phyloP scores from a whole-genome alignment of 1,284 basidiomycete species.

The Inonotus obliquus region DNA sequence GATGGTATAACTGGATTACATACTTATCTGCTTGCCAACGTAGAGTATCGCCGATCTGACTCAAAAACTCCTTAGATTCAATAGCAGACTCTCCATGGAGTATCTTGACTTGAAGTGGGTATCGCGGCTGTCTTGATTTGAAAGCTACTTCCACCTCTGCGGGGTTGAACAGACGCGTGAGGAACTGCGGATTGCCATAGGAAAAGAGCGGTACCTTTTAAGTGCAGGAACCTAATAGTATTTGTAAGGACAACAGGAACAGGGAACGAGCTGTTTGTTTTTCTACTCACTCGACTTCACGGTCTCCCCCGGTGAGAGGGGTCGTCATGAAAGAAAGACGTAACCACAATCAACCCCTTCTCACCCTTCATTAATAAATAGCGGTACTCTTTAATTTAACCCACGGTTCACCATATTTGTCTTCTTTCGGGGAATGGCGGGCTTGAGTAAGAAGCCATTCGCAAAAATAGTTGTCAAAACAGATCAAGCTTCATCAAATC shows the following conservation, averaged over 20 bases:
- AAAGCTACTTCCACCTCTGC: neutral
- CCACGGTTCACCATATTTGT: neutral
- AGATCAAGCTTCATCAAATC: no score
- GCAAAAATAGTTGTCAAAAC: no score
- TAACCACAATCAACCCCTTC: no score
- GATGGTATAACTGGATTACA: neutral
- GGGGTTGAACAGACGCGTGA: neutral
- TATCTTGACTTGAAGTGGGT: neutral
- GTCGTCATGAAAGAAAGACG: neutral
- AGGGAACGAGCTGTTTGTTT: neutral
- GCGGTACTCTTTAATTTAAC: neutral
- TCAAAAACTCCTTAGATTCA: neutral
- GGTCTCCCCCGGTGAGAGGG: neutral
- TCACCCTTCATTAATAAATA: no score
- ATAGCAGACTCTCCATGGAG: neutral
- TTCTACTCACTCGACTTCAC: neutral
- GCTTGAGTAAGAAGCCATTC: no score
- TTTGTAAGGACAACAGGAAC: no score
- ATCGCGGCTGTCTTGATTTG: neutral
- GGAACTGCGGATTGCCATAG: neutral
- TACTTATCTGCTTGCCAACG: neutral
- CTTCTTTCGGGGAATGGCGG: no score
- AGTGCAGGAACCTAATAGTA: neutral
- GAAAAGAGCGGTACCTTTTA: neutral
- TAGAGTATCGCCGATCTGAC: neutral